A percentile compares a stretch with the other conserved stretches of the same genome.
These are phyloP conservation scores for Coriaria nepalensis DNA, from an alignment of 306 rosid species.

Conservation along the genomic window DNA sequence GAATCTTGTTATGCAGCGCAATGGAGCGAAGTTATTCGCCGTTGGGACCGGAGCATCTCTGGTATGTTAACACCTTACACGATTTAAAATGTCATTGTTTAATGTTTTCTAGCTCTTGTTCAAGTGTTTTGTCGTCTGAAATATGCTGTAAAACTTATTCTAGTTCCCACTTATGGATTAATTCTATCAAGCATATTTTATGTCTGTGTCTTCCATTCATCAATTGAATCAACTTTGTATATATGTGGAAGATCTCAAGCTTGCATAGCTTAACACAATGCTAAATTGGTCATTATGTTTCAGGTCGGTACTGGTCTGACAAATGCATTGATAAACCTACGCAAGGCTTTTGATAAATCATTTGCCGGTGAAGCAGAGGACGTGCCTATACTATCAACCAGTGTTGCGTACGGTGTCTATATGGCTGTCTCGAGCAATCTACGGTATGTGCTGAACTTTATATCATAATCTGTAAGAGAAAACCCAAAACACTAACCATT, in stretches of 20 bases:
- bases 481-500: too few relatives aligned
- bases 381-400: constrained; percentile 69
- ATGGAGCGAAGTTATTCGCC: constrained; percentile 32
- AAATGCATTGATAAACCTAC: constrained; percentile 56
- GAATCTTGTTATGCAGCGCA: constrained; percentile 17
- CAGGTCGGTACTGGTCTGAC: constrained; percentile 87
- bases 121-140: too few relatives aligned
- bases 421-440: constrained; percentile 93
- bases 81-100: constrained; percentile 3
- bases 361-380: constrained; percentile 67
- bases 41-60: constrained; percentile 37
- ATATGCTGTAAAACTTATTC: too few relatives aligned
- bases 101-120: neutral
- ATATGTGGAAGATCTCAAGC: too few relatives aligned
- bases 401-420: constrained; percentile 77
- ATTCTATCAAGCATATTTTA: too few relatives aligned
- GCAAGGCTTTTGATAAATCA: constrained; percentile 60
- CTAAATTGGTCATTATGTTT: constrained; percentile 7
- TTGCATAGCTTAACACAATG: neutral
- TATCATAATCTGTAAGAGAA: neutral
- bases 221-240: too few relatives aligned
- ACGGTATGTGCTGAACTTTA: constrained; percentile 32
- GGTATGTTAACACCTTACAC: constrained; percentile 15
- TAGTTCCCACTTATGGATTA: too few relatives aligned
- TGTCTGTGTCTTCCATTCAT: too few relatives aligned